A percentile compares a stretch with the other conserved stretches of the same genome.
These are phyloP conservation scores for Pterula multifida DNA, from an alignment of 1,284 basidiomycete genomes.

Conservation along the genomic window DNA sequence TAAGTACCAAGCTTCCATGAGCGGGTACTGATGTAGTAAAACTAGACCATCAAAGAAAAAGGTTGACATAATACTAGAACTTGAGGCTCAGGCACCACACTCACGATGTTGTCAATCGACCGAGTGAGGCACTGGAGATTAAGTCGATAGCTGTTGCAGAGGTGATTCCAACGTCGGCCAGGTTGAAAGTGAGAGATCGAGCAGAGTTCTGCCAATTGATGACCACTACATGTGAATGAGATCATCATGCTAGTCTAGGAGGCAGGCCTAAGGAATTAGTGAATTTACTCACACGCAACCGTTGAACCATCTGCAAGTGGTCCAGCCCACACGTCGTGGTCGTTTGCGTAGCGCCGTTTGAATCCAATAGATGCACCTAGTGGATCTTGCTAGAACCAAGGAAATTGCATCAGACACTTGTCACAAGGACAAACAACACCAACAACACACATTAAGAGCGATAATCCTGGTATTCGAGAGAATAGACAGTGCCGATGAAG, in stretches of 20 bases:
- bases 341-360: slow-evolving; percentile 34
- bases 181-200: slow-evolving; percentile 26
- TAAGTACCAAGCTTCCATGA: slow-evolving; percentile 29
- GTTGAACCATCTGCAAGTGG: slow-evolving; percentile 36
- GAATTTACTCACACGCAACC: slow-evolving; percentile 24
- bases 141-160: slow-evolving; percentile 28
- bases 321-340: slow-evolving; percentile 38
- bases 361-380: slow-evolving; percentile 34
- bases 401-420: neutral
- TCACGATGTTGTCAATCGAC: slow-evolving; percentile 25
- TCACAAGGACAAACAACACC: neutral
- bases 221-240: slow-evolving; percentile 25
- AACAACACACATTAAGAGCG: slow-evolving; percentile 25
- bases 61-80: neutral
- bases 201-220: slow-evolving; percentile 30
- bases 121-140: slow-evolving; percentile 25
- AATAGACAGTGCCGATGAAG: slow-evolving; percentile 20
- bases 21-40: slow-evolving; percentile 25
- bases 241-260: no score
- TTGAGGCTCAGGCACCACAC: slow-evolving; percentile 7
- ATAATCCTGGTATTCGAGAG: slow-evolving; percentile 29
- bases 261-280: no score
- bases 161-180: slow-evolving; percentile 27
- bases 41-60: neutral
- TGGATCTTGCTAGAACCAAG: slow-evolving; percentile 28